Conservation (phyloP, 2,329 filamentous ascomycete genomes). For the Balansia obtecta region DNA sequence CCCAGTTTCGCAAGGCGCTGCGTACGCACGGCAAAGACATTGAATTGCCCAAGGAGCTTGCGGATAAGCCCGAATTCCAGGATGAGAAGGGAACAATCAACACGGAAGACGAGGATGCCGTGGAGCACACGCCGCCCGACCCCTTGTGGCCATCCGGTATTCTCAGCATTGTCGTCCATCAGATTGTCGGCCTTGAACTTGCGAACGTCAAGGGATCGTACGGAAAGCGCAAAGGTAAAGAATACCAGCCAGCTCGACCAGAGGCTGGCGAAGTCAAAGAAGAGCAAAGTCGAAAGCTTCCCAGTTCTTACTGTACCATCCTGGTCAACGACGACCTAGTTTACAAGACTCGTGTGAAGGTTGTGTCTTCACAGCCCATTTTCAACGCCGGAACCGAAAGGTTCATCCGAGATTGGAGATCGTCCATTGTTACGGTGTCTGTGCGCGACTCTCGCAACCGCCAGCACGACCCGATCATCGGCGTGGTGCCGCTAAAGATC, state of each 20-base stretch:
- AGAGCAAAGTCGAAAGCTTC: constrained; percentile 66
- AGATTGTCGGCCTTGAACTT: constrained; percentile 91
- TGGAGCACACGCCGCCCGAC: constrained; percentile 82
- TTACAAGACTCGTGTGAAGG: constrained; percentile 92
- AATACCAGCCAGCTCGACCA: constrained; percentile 78
- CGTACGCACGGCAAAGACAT: constrained; percentile 79
- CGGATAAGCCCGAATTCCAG: constrained; percentile 64
- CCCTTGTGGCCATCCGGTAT: constrained; percentile 93
- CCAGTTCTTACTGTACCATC: constrained; percentile 90
- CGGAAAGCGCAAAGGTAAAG: constrained; percentile 68
- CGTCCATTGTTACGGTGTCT: constrained; percentile 71
- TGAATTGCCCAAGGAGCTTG: constrained; percentile 60
- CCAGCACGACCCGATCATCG: constrained; percentile 88
- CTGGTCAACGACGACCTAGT: constrained; percentile 77
- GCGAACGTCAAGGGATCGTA: constrained; percentile 77
- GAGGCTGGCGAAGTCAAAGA: constrained; percentile 76
- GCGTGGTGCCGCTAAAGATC: constrained; percentile 78
- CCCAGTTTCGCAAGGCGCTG: constrained; percentile 71
- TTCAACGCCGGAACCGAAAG: constrained; percentile 94
- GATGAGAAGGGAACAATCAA: constrained; percentile 72
- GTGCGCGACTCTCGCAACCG: constrained; percentile 82
- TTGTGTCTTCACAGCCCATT: constrained; percentile 86
- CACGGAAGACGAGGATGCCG: constrained; percentile 63
- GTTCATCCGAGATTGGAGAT: constrained; percentile 89
- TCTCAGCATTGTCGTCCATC: constrained; percentile 75